Conservation (phyloP, 2,329 filamentous ascomycete genomes). For the Sarocladium kiliense region DNA sequence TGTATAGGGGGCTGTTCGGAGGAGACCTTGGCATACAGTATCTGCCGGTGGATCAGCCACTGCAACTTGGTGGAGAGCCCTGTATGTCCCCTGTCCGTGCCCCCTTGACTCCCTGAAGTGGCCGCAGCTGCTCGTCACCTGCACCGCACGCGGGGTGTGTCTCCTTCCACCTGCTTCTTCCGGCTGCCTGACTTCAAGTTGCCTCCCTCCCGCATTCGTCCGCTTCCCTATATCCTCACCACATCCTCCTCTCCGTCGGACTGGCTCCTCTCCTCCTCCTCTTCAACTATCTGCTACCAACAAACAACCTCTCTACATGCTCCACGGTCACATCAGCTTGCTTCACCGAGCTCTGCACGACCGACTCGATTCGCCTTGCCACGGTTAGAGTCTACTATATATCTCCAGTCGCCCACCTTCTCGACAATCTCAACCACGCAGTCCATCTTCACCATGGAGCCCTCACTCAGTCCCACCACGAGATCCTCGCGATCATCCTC, state of each 20-base stretch:
- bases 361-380: background rate
- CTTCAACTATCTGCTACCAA: background rate
- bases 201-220: background rate
- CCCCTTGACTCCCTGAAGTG: background rate
- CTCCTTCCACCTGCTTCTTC: conserved; percentile 9
- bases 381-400: background rate
- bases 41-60: conserved; percentile 4
- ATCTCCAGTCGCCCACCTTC: background rate
- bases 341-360: conserved; percentile 10
- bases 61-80: too few species aligned
- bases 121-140: background rate
- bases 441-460: conserved; percentile 24
- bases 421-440: background rate
- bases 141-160: background rate
- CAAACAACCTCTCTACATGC: background rate
- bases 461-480: conserved; percentile 26
- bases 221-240: background rate
- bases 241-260: background rate
- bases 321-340: background rate
- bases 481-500: conserved; percentile 40
- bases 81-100: too few species aligned
- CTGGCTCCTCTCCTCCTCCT: background rate
- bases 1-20: too few species aligned
- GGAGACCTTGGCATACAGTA: too few species aligned
- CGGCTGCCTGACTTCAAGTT: background rate